These are phyloP conservation scores for Hericium rajendrae DNA, from an alignment of 768 basidiomycete genomes.

Conservation along the genomic window DNA sequence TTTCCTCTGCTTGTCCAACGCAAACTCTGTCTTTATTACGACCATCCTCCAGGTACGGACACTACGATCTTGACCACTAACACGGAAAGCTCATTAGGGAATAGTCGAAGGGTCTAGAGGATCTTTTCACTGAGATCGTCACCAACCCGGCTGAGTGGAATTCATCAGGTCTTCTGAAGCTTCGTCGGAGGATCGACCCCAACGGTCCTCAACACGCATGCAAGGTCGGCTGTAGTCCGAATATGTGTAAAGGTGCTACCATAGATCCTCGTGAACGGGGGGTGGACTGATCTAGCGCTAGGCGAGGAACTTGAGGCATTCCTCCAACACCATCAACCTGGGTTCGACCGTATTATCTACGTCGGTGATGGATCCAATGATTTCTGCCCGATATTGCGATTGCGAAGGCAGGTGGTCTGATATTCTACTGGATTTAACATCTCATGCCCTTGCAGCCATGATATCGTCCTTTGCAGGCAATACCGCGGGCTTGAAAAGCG, in stretches of 20 bases:
- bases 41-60: slow-evolving; percentile 71
- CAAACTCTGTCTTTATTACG: slow-evolving; percentile 85
- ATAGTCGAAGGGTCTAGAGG: slow-evolving; percentile 65
- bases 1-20: slow-evolving; percentile 88
- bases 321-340: slow-evolving; percentile 46
- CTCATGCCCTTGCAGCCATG: slow-evolving; percentile 43
- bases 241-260: slow-evolving; percentile 91
- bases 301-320: slow-evolving; percentile 91
- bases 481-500: slow-evolving; percentile 71
- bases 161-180: slow-evolving; percentile 54
- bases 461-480: slow-evolving; percentile 71
- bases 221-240: slow-evolving; percentile 79
- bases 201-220: slow-evolving; percentile 74
- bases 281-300: slow-evolving; percentile 18
- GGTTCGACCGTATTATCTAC: slow-evolving; percentile 76
- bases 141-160: slow-evolving; percentile 91
- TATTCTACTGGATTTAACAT: background rate
- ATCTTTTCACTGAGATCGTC: slow-evolving; percentile 74
- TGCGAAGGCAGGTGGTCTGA: slow-evolving; percentile 43
- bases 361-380: slow-evolving; percentile 95
- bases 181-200: slow-evolving; percentile 71
- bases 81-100: background rate
- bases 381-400: slow-evolving; percentile 82
- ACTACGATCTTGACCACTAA: background rate
- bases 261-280: background rate